Evolutionary conservation across 768 basidiomycete genomes (phyloP).

Genomic region (Rhizopogon sp.): DNA sequence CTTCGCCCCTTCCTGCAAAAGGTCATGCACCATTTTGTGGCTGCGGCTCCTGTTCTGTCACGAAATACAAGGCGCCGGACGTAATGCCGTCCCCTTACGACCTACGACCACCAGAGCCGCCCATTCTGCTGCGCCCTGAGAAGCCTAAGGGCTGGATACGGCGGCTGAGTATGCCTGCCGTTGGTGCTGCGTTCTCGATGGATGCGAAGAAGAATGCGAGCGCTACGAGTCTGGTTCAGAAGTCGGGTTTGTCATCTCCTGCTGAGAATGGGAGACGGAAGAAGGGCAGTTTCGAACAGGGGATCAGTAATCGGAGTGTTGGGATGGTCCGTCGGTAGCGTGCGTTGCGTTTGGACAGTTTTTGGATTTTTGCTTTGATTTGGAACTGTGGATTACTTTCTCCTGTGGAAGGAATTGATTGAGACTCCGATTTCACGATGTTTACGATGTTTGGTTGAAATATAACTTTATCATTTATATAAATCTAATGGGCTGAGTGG

Average conservation of each 20-base stretch:
- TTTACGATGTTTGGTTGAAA: too few relatives aligned
- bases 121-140: slow-evolving; percentile 43
- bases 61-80: slow-evolving; percentile 43
- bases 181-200: slow-evolving; percentile 54
- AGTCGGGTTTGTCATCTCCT: slow-evolving; percentile 22
- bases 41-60: slow-evolving; percentile 57
- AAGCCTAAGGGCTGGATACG: slow-evolving; percentile 74
- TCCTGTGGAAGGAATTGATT: too few relatives aligned
- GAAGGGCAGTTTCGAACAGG: slow-evolving; percentile 29
- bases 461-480: too few relatives aligned
- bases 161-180: slow-evolving; percentile 69
- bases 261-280: slow-evolving; percentile 47
- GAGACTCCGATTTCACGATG: too few relatives aligned
- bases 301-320: slow-evolving; percentile 45
- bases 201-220: slow-evolving; percentile 54
- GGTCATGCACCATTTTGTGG: slow-evolving; percentile 63
- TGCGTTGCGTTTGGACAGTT: background rate
- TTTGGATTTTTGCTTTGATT: background rate
- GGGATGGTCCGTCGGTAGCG: slow-evolving; percentile 43
- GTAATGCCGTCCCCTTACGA: slow-evolving; percentile 24
- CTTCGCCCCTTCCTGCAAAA: slow-evolving; percentile 19
- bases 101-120: slow-evolving; percentile 37
- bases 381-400: background rate
- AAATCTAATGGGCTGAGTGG: too few relatives aligned
- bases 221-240: slow-evolving; percentile 28